Evolutionary conservation across 2,329 filamentous ascomycete genomes (phyloP), one percentile per base, ranked within the genome.

Genomic region (Aspergillus calidoustus): DNA sequence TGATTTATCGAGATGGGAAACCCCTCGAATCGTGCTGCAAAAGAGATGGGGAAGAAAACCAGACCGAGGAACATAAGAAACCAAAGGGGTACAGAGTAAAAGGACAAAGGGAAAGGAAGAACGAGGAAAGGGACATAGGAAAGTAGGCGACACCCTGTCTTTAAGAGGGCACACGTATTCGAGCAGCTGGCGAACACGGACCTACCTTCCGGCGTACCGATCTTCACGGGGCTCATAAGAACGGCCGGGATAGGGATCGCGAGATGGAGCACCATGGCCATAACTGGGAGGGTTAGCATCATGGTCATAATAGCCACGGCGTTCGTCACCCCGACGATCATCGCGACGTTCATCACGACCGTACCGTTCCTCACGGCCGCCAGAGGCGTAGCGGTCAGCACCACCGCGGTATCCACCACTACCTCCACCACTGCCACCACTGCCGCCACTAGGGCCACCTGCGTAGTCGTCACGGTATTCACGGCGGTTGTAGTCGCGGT

Each of bases 271-370:
- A 59, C 54, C 73, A 43, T 77, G 77, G 49, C 66, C 66, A 63
- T 81, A 81, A 69, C 77, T 77, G 66, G 79, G 78, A 76, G 78
- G 75, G 69, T 83, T 81, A 67, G 81, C 81, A 69, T 85, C 82
- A 69, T 82, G 82, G 66, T 84, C 82, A 67, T 85, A 84, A 73
- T 84, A 85, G 62, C 82, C 77, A 67, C 77, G 81, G 63, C 80
- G 78, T 59, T 79, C 77, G 54, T 76, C 81, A 76, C 70, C 81
- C 76, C 71, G 80, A 77, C 82, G 74, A 61, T 77, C 74, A 67
- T 84, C 84, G 77, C 87, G 81, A 61, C 80, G 78, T 59, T 79
- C 77, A 57, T 76, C 79, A 62, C 79, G 78, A 62, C 78, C 75
- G 65, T 77, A 75, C 67, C 79, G 76, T 55, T 76, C 74, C 63